These are phyloP conservation scores for Zoysia pacifica DNA, from an alignment of 176 grass and related monocot species.

Conservation along the genomic window DNA sequence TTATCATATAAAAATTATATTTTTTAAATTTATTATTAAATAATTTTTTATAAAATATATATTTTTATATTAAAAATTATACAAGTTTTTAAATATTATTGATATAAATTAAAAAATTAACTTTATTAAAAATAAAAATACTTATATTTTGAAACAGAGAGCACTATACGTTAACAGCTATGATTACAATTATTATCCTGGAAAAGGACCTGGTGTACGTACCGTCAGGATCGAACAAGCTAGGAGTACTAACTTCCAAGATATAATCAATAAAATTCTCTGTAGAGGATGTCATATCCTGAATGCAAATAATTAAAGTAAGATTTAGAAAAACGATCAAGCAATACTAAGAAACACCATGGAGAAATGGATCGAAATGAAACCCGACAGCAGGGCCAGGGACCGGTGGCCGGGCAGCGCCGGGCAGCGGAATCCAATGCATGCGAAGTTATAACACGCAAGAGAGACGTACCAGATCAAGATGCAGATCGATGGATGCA, in stretches of 20 bases:
- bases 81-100: too few species aligned
- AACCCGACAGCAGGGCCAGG: constrained; percentile 5
- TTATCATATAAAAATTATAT: too few species aligned
- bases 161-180: too few species aligned
- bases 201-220: constrained; percentile 37
- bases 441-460: not conserved
- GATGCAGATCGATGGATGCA: not conserved
- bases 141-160: too few species aligned
- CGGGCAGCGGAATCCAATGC: constrained; percentile 48
- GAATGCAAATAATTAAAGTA: not conserved
- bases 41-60: too few species aligned
- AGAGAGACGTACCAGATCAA: too few species aligned
- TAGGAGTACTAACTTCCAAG: not conserved
- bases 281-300: not conserved
- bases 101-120: too few species aligned
- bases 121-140: too few species aligned
- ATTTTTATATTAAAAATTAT: too few species aligned
- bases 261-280: not conserved
- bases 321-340: not conserved
- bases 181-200: constrained; percentile 18
- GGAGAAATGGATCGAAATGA: not conserved
- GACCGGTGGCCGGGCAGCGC: too few species aligned
- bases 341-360: not conserved
- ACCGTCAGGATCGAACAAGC: not conserved
- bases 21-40: too few species aligned